These are phyloP conservation scores for Cadophora sp. DNA, from an alignment of 2,329 filamentous ascomycete species.

Conservation along the genomic window DNA sequence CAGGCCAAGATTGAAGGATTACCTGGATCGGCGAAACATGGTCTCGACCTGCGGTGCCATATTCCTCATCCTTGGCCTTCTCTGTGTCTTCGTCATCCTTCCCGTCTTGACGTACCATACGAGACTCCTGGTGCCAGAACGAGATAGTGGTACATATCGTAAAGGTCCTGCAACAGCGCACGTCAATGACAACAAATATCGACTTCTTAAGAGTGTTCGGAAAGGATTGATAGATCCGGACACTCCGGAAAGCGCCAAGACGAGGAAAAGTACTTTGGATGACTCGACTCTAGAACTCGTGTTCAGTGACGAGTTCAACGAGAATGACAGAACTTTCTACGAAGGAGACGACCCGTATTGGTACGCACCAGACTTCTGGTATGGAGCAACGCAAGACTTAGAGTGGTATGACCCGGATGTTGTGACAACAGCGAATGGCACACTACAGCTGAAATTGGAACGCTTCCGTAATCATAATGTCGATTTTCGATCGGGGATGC, in stretches of 20 bases:
- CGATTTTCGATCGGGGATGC: constrained; percentile 56
- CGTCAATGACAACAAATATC: constrained; percentile 55
- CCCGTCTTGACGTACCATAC: constrained; percentile 55
- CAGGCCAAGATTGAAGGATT: constrained; percentile 52
- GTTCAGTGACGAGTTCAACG: constrained; percentile 64
- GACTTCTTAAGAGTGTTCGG: constrained; percentile 55
- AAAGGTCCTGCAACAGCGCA: constrained; percentile 48
- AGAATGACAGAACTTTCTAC: constrained; percentile 59
- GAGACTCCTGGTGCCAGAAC: constrained; percentile 21
- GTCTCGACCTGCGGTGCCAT: constrained; percentile 45
- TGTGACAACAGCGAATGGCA: constrained; percentile 54
- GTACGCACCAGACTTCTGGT: constrained; percentile 59
- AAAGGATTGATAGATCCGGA: constrained; percentile 57
- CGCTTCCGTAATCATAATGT: constrained; percentile 53
- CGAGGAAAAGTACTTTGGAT: constrained; percentile 50
- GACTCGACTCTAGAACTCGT: constrained; percentile 55
- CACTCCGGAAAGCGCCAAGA: constrained; percentile 54
- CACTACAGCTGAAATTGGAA: constrained; percentile 53
- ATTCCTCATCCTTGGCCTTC: constrained; percentile 54
- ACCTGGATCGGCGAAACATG: constrained; percentile 52
- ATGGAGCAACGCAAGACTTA: constrained; percentile 56
- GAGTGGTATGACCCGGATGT: constrained; percentile 52
- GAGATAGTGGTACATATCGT: constrained; percentile 5
- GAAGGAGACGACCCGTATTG: constrained; percentile 63
- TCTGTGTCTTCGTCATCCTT: constrained; percentile 56